Base-by-base conservation (phyloP, 306 rosid species). In the Dalbergia cochinchinensis region DNA sequence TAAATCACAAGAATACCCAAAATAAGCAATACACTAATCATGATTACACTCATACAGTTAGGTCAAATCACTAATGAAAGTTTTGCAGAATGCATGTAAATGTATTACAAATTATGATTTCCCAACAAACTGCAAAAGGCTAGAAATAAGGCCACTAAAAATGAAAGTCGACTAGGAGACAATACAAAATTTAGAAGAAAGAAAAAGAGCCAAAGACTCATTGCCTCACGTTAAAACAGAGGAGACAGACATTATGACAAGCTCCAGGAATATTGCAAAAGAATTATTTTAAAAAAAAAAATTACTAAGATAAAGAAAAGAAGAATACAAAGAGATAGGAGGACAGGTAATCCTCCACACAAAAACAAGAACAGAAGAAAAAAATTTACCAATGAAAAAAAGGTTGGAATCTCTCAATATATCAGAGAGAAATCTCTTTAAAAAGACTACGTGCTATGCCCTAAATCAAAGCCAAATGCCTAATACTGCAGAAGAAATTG, bases 1-100 rank as follows among this genome's bases (percentile, higher is more conserved):
- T 62, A 16, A 69, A 44, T 69, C 78, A 34, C 15, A 80, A 67
- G n/a, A 62, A 48, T 44, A 44, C 57, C 74, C 74, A 74, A 79
- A 18, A 53, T 62, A 74, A 62, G 61, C 72, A 62, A 65, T 42
- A 50, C 13, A 31, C 4, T 34, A 62, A 26, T 67, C 76, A 55
- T 42, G 55, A 44, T 74, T 72, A 18, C 76, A 73, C 63, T 66
- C 62, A 51, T 67, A 18, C 16, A 67, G 22, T 60, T 15, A 47
- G 44, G 34, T 62, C 74, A 61, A 69, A 63, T 55, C 64, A 64
- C 54, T 18, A 42, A 51, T 19, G 47, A 41, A 51, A 50, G 1
- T 31, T 69, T 79, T 22, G 19, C 10, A 15, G 18, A 74, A 14
- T 20, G 15, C 20, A 54, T 19, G 20, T 20, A 69, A 37, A 53